Percentiles rank a stretch among this genome's conserved stretches.
Evolutionary conservation across 2,329 filamentous ascomycete species (phyloP).

Genomic region (Sarocladium kiliense): DNA sequence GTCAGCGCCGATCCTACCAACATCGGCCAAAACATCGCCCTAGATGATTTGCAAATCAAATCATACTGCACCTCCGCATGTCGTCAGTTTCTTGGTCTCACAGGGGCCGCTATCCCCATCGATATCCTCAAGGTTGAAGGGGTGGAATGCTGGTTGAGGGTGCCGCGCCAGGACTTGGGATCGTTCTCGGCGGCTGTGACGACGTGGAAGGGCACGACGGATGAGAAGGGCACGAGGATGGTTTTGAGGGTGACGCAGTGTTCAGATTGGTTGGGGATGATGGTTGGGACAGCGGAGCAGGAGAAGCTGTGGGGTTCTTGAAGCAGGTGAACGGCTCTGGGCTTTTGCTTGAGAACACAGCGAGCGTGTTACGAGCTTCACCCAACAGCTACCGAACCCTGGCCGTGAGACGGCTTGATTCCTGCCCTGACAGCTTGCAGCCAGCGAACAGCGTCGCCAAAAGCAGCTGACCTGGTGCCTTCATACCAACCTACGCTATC

Average conservation of each 20-base stretch:
- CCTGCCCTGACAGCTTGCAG: too few species aligned
- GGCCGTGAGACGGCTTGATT: too few species aligned
- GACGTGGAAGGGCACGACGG: constrained; percentile 51
- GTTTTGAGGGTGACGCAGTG: constrained; percentile 51
- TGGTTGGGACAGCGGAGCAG: constrained; percentile 45
- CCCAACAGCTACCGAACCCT: too few species aligned
- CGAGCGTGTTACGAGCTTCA: too few species aligned
- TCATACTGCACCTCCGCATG: constrained; percentile 60
- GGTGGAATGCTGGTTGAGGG: constrained; percentile 56
- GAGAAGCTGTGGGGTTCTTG: constrained; percentile 37
- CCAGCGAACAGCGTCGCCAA: too few species aligned
- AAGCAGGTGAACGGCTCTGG: background rate
- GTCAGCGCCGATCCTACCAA: constrained; percentile 19
- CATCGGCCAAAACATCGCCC: constrained; percentile 17
- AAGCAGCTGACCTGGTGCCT: too few species aligned
- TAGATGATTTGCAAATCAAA: constrained; percentile 60
- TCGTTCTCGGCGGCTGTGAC: constrained; percentile 60
- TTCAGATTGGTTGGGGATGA: constrained; percentile 59
- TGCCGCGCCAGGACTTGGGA: constrained; percentile 56
- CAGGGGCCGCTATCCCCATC: constrained; percentile 60
- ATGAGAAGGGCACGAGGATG: constrained; percentile 36
- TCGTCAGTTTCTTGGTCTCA: constrained; percentile 63
- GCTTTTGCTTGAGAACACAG: too few species aligned
- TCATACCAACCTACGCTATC: too few species aligned
- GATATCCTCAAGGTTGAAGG: constrained; percentile 63